Evolutionary conservation across 495 filamentous ascomycete species (phyloP).

Genomic region (Aspergillus haitiensis): DNA sequence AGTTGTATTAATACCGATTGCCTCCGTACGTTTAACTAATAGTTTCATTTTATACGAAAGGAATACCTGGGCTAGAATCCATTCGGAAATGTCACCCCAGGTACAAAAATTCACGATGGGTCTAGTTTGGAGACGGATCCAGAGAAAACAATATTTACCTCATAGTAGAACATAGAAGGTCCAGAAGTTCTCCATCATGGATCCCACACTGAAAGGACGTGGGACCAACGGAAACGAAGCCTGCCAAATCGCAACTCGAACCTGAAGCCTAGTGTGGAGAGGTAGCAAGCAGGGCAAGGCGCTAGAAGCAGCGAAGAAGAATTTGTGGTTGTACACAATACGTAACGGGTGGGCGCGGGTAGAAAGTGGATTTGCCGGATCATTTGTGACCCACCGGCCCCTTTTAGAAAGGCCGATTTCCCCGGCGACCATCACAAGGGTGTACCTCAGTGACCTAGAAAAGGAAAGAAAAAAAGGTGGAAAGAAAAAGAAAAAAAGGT

Average conservation of each 20-base stretch:
- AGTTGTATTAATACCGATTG: too few species aligned
- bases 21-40: neutral
- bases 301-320: constrained; percentile 40
- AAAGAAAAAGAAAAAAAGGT: constrained; percentile 9
- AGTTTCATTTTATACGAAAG: neutral
- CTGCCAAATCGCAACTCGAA: constrained; percentile 10
- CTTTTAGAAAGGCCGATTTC: constrained; percentile 23
- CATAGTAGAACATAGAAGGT: constrained; percentile 9
- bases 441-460: too few species aligned
- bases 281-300: constrained; percentile 16
- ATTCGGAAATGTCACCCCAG: constrained; percentile 8
- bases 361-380: constrained; percentile 30
- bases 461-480: constrained; percentile 5
- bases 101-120: neutral
- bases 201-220: constrained; percentile 1
- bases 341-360: constrained; percentile 36
- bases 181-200: constrained; percentile 13
- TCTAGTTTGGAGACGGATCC: too few species aligned
- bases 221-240: constrained; percentile 18
- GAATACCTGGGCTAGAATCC: neutral
- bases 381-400: constrained; percentile 14
- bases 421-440: constrained; percentile 15
- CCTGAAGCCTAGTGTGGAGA: constrained; percentile 16
- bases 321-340: constrained; percentile 26
- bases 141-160: neutral